A percentile compares a stretch with the other conserved stretches of the same genome.
These are phyloP conservation scores for Ophiocordyceps camponoti-floridani DNA, from an alignment of 2,329 filamentous ascomycete genomes.

Conservation along the genomic window DNA sequence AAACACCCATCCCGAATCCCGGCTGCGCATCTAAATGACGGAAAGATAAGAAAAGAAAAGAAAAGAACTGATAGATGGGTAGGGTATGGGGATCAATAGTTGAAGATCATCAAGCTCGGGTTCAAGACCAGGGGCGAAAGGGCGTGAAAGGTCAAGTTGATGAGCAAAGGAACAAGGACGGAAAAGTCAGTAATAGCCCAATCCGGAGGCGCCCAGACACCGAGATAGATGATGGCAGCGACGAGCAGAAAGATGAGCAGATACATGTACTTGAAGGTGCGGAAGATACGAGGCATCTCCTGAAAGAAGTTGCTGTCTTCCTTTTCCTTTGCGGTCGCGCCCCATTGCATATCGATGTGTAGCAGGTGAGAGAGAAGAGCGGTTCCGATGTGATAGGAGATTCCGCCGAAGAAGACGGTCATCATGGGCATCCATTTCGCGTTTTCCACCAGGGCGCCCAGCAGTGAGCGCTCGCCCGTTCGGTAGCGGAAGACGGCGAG, in stretches of 20 bases:
- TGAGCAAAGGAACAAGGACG: slow-evolving; percentile 59
- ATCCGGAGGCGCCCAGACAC: slow-evolving; percentile 42
- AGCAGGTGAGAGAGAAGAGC: slow-evolving; percentile 71
- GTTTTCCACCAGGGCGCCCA: slow-evolving; percentile 40
- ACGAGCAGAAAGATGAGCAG: slow-evolving; percentile 40
- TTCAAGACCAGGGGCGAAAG: slow-evolving; percentile 57
- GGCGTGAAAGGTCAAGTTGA: slow-evolving; percentile 48
- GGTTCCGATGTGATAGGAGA: slow-evolving; percentile 65
- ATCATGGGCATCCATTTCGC: slow-evolving; percentile 60
- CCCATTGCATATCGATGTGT: slow-evolving; percentile 74
- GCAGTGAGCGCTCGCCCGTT: slow-evolving; percentile 41
- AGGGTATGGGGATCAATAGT: slow-evolving; percentile 33
- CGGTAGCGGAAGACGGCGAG: slow-evolving; percentile 59
- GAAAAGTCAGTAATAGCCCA: slow-evolving; percentile 56
- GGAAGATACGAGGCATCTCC: slow-evolving; percentile 58
- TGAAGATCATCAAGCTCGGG: slow-evolving; percentile 66
- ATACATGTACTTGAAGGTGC: slow-evolving; percentile 55
- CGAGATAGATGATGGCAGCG: slow-evolving; percentile 44
- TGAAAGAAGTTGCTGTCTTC: slow-evolving; percentile 74
- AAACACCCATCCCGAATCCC: neutral
- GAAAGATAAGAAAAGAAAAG: neutral
- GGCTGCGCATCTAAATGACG: too few relatives aligned
- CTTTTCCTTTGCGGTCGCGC: slow-evolving; percentile 66
- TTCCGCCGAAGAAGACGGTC: slow-evolving; percentile 66
- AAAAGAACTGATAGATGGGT: too few relatives aligned